A percentile compares a stretch with the other conserved stretches of the same genome.
Evolutionary conservation across 352 stramenopile genomes (phyloP).

Genomic region (Peronospora belbahrii): DNA sequence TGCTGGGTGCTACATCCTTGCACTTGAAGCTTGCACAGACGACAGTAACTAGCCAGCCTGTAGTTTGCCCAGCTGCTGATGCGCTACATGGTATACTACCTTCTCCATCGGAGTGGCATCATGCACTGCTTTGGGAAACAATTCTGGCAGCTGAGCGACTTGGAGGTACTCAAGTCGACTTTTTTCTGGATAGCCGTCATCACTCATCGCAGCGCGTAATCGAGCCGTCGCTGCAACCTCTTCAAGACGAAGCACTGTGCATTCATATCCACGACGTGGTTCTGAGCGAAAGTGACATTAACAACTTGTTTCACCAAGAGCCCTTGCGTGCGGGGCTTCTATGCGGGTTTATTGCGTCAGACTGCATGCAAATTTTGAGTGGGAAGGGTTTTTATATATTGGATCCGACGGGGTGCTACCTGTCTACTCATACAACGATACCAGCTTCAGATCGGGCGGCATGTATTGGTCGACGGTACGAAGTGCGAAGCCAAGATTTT

Average conservation of each 20-base stretch:
- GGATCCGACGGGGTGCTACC: constrained; percentile 52
- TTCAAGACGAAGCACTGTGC: constrained; percentile 64
- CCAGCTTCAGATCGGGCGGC: constrained; percentile 4
- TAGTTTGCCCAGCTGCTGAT: constrained; percentile 34
- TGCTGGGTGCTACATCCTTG: constrained; percentile 49
- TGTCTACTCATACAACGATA: constrained; percentile 17
- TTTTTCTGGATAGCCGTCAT: constrained; percentile 61
- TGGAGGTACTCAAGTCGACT: constrained; percentile 46
- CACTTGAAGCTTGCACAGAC: constrained; percentile 58
- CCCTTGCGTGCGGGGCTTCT: constrained; percentile 47
- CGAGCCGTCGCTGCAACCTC: constrained; percentile 56
- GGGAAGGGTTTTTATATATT: constrained; percentile 69
- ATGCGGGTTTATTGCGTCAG: constrained; percentile 52
- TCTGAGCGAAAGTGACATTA: constrained; percentile 44
- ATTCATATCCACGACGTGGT: constrained; percentile 61
- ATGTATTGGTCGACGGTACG: constrained; percentile 44
- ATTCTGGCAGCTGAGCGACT: constrained; percentile 48
- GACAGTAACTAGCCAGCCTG: constrained; percentile 40
- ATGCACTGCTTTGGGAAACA: constrained; percentile 48
- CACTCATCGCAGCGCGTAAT: constrained; percentile 62
- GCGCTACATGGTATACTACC: constrained; percentile 41
- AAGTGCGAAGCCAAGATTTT: constrained; percentile 55
- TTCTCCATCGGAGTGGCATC: constrained; percentile 28
- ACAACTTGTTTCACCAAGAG: constrained; percentile 40
- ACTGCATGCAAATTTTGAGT: constrained; percentile 76